Conservation (phyloP, 140 eudicot genomes). For the Erigeron philadelphicus region DNA sequence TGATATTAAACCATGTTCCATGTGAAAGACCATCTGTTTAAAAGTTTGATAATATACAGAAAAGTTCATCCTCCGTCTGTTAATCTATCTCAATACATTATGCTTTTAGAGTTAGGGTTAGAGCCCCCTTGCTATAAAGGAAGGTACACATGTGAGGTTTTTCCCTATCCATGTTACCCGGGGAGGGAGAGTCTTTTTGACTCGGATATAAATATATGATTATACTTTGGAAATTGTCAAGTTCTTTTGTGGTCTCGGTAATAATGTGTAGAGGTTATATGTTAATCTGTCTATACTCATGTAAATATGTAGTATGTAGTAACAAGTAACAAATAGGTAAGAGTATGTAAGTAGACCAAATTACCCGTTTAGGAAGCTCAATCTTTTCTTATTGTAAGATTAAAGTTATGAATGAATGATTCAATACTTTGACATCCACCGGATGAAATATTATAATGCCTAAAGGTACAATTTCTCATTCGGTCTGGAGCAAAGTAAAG, state of each 20-base stretch:
- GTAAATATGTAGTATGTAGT: background rate
- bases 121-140: background rate
- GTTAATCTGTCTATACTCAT: background rate
- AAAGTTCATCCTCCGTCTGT: background rate
- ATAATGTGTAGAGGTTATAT: background rate
- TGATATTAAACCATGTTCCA: background rate
- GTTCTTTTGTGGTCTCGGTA: background rate
- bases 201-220: background rate
- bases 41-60: background rate
- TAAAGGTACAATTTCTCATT: background rate
- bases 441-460: background rate
- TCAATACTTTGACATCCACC: background rate
- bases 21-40: background rate
- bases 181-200: too few relatives aligned
- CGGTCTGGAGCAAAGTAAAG: background rate
- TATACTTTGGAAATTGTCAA: background rate
- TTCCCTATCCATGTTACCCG: too few relatives aligned
- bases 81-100: constrained; percentile 2
- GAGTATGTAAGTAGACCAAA: background rate
- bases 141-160: background rate
- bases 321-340: background rate
- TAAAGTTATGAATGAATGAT: background rate
- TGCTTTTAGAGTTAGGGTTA: background rate
- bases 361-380: background rate
- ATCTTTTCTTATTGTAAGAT: background rate